Evolutionary conservation across 768 basidiomycete species (phyloP), one percentile per base, ranked within the genome.

Genomic region (Pholiota microspora): DNA sequence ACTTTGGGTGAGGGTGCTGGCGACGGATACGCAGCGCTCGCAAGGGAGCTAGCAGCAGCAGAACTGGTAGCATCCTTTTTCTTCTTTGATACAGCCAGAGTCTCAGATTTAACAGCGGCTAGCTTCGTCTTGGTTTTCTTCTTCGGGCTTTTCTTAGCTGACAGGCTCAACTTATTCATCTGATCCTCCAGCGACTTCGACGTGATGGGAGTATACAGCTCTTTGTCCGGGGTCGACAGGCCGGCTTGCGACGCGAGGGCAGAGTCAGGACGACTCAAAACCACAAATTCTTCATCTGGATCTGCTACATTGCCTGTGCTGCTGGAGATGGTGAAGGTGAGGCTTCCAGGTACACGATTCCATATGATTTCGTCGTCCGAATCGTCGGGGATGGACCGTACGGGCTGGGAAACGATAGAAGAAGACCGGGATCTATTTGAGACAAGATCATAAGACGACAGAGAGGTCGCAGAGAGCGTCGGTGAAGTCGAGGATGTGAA

Each of bases 361-460:
- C 77, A 83, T 16, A 84, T 78, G 40, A 85, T 80, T 63, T 84
- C 80, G 57, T 85, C 83, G 59, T 81, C 82, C 0, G 78, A 80
- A 42, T 73, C 69, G 53, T 72, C 70, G 8, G 38, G 28, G 25
- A 67, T 64, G 58, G 56, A 28, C 42, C 56, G 53, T 49, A 57
- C 45, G 40, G 60, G 15, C 51, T 56, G 45, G 62, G 61, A 38
- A 4, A 50, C 45, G 21, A 13, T 58, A 25, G 50, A 62, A 40
- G 7, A 24, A 5, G 70, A 67, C 25, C 58, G 50, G 25, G 63
- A 62, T 10, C 59, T 55, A 16, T 61, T 59, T 27, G 69, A 71
- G 53, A 71, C 56, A 56, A 69, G 60, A 53, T 69, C 67, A 54
- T 67, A 71, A 13, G 69, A 70, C 23, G 65, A 68, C 7, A 61